Conservation (phyloP, 1,139 yeast genomes). For the Suhomyces taliae region DNA sequence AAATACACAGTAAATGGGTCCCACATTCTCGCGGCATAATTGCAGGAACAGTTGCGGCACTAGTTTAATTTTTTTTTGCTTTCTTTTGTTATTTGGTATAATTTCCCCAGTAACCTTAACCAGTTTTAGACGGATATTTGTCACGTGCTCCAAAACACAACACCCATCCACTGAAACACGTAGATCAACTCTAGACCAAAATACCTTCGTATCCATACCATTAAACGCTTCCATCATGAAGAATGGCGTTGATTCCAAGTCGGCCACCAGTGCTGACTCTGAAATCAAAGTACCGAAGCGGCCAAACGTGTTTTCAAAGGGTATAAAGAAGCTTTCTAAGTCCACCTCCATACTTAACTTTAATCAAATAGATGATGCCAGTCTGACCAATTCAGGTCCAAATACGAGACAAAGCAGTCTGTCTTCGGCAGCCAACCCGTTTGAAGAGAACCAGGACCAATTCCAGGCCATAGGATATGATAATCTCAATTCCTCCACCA, state of each 20-base stretch:
- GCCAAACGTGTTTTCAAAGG: slow-evolving; percentile 16
- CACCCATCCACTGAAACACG: background rate
- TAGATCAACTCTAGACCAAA: background rate
- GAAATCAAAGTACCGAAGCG: slow-evolving; percentile 9
- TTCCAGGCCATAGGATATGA: slow-evolving; percentile 42
- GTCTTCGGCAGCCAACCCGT: slow-evolving; percentile 1
- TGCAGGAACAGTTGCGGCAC: too few relatives aligned
- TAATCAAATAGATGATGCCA: slow-evolving; percentile 8
- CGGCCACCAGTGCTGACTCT: slow-evolving; percentile 2
- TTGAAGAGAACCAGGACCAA: slow-evolving; percentile 9
- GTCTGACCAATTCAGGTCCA: slow-evolving; percentile 2
- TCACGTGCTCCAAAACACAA: slow-evolving; percentile 2
- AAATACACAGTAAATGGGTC: too few relatives aligned
- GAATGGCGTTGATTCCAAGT: slow-evolving; percentile 9
- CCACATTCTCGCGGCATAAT: too few relatives aligned
- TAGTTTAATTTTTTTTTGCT: too few relatives aligned
- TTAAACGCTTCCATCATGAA: slow-evolving; percentile 6
- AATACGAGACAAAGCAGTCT: slow-evolving; percentile 2
- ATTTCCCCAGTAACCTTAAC: slow-evolving; percentile 2
- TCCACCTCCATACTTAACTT: slow-evolving; percentile 17
- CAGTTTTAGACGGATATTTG: slow-evolving; percentile 2
- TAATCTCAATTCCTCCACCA: slow-evolving; percentile 20
- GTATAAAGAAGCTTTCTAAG: slow-evolving; percentile 19
- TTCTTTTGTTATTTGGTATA: too few relatives aligned
- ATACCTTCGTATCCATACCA: background rate